These are phyloP conservation scores for Globisporangium uncinulatum DNA, from an alignment of 352 stramenopile genomes.

Conservation along the genomic window DNA sequence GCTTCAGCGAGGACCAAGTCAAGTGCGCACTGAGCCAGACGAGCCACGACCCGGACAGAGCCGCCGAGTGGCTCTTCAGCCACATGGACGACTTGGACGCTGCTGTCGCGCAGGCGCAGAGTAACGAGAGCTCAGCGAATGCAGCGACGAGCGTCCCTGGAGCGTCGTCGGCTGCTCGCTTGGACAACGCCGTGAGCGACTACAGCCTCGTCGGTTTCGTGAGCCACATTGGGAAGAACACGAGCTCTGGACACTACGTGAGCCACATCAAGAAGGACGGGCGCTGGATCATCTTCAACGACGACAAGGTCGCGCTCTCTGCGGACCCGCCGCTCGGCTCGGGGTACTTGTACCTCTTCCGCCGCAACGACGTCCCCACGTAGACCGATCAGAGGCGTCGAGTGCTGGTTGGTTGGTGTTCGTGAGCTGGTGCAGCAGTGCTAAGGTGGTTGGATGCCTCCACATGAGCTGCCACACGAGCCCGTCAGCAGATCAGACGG, in stretches of 20 bases:
- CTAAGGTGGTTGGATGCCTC: too few species aligned
- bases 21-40: conserved; percentile 92
- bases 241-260: conserved; percentile 97
- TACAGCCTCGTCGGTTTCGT: conserved; percentile 98
- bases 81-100: conserved; percentile 95
- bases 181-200: conserved; percentile 58
- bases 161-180: conserved; percentile 21
- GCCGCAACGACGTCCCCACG: conserved; percentile 35
- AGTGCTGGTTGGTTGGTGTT: background rate
- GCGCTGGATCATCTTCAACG: conserved; percentile 99
- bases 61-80: conserved; percentile 98
- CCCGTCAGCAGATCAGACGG: conserved; percentile 37
- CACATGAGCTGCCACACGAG: too few species aligned
- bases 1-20: conserved; percentile 88
- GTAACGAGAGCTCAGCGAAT: conserved; percentile 9
- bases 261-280: conserved; percentile 96
- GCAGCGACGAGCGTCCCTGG: conserved; percentile 8
- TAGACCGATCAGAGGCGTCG: conserved; percentile 7
- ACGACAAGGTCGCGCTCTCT: conserved; percentile 97
- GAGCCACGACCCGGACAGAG: conserved; percentile 87
- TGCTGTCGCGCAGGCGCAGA: conserved; percentile 68
- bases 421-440: background rate
- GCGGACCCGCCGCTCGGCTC: conserved; percentile 91
- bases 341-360: conserved; percentile 97
- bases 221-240: conserved; percentile 98